Conservation (phyloP, 164 flowering plant species). For the Stephania yunnanensis region DNA sequence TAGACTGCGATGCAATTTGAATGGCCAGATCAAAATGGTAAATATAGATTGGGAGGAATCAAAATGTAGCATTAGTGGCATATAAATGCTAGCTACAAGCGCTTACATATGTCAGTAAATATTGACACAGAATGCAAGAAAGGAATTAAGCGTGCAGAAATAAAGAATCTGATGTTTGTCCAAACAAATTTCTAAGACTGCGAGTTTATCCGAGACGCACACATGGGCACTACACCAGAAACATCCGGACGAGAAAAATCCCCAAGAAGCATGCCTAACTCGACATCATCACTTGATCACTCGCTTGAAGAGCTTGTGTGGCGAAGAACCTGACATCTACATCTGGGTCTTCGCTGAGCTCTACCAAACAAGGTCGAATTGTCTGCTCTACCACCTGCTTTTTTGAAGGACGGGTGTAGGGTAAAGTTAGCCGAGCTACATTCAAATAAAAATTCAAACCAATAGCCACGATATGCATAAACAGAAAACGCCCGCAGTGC, state of each 20-base stretch:
- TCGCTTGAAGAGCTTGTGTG: conserved; percentile 69
- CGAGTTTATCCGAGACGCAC: conserved; percentile 8
- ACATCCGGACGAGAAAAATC: background rate
- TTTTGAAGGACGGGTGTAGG: background rate
- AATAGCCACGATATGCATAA: background rate
- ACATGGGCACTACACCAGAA: conserved; percentile 10
- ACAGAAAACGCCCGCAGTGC: conserved; percentile 10
- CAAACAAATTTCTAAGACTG: background rate
- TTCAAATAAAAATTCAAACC: background rate
- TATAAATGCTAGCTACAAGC: conserved; percentile 11
- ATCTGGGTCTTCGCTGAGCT: conserved; percentile 88
- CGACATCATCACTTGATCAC: conserved; percentile 78
- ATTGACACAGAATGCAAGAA: conserved; percentile 11
- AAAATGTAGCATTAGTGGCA: background rate
- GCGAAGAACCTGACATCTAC: conserved; percentile 90
- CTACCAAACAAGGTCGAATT: conserved; percentile 72
- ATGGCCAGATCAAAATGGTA: background rate
- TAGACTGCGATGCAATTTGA: background rate
- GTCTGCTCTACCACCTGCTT: conserved; percentile 79
- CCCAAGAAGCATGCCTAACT: conserved; percentile 30
- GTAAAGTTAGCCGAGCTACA: conserved; percentile 8
- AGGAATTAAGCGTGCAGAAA: background rate
- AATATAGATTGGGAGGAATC: background rate
- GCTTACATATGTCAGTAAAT: conserved; percentile 10
- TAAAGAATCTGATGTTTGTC: background rate